Evolutionary conservation across 176 grass and related monocot species (phyloP).

Genomic region (Carex littledalei): DNA sequence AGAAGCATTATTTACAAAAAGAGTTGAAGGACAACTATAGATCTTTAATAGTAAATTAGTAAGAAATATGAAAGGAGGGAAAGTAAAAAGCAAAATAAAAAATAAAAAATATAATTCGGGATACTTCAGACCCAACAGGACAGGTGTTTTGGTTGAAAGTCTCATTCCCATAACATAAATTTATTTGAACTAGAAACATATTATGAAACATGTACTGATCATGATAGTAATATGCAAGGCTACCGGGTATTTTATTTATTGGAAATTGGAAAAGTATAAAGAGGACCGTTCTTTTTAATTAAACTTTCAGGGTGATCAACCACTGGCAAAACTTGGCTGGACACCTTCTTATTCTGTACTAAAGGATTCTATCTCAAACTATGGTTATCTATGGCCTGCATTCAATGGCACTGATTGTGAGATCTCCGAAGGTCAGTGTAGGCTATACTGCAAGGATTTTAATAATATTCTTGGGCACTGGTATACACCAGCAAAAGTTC

Average conservation of each 20-base stretch:
- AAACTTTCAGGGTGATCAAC: slow-evolving; percentile 50
- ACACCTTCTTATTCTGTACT: slow-evolving; percentile 65
- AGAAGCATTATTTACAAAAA: not conserved
- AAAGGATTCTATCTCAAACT: slow-evolving; percentile 49
- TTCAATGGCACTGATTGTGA: not conserved
- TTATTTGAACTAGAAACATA: not conserved
- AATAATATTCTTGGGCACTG: not conserved
- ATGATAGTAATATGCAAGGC: not conserved
- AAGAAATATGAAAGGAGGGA: not conserved
- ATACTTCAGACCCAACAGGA: not conserved
- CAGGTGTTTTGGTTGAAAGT: not conserved
- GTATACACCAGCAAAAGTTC: not conserved
- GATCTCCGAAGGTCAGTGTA: slow-evolving; percentile 31
- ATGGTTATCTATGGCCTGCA: slow-evolving; percentile 50
- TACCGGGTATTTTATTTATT: not conserved
- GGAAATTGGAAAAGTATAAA: not conserved
- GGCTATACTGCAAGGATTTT: not conserved
- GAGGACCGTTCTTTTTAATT: too few relatives aligned
- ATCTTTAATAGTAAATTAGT: not conserved
- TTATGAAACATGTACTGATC: not conserved
- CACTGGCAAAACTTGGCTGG: slow-evolving; percentile 40
- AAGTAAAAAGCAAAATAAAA: not conserved
- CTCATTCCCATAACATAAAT: not conserved
- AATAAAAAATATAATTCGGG: not conserved
- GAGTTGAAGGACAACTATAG: not conserved